Evolutionary conservation across 805 yeast genomes (phyloP).

Genomic region (Spathaspora passalidarum): DNA sequence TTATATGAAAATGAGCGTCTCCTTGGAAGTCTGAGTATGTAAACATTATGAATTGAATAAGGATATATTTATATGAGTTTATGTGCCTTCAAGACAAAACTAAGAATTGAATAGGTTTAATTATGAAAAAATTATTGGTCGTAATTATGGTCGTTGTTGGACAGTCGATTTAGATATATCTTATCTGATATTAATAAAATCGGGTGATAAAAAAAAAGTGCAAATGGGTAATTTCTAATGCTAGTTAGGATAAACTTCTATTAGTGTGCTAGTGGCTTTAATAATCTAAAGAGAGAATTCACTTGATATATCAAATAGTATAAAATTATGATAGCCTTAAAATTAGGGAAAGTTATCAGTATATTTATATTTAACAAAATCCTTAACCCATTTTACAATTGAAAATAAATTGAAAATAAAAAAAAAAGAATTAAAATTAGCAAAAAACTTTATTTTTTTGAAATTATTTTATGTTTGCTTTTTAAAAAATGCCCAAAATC

Average conservation of each 20-base stretch:
- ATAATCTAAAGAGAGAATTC: background rate
- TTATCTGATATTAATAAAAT: background rate
- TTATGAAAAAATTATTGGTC: background rate
- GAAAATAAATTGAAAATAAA: background rate
- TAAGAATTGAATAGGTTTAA: background rate
- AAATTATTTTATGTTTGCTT: background rate
- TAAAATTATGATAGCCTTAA: background rate
- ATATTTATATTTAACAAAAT: background rate
- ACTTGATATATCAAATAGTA: background rate
- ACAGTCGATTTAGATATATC: background rate
- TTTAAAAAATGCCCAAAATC: background rate
- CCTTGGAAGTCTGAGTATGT: slow-evolving; percentile 1
- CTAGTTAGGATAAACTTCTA: background rate
- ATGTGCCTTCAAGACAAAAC: background rate
- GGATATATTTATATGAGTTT: too few relatives aligned
- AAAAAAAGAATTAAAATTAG: background rate
- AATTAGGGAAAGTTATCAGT: background rate
- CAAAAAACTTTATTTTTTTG: background rate
- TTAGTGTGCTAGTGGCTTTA: background rate
- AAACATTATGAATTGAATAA: slow-evolving; percentile 1
- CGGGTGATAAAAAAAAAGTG: background rate
- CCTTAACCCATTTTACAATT: background rate
- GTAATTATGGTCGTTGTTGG: too few relatives aligned
- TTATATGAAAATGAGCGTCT: background rate
- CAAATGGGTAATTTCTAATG: background rate